These are phyloP conservation scores for Tetracladium marchalianum DNA, from an alignment of 495 filamentous ascomycete genomes.

Conservation along the genomic window DNA sequence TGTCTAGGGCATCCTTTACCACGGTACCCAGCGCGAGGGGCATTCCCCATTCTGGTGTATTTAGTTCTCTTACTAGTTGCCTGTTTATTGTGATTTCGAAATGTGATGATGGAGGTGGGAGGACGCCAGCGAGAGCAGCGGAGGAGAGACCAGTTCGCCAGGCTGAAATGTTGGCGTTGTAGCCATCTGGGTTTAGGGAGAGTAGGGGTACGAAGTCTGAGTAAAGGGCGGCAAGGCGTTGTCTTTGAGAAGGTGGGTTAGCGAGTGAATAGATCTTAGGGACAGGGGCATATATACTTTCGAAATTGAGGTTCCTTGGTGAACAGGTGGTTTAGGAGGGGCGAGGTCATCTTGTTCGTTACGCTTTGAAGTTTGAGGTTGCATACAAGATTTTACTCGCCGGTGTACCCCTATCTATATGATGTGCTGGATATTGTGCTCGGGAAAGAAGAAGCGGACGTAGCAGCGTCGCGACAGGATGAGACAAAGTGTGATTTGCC, in stretches of 20 bases:
- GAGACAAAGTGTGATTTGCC: no score
- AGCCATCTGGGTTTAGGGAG: constrained; percentile 83
- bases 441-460: no score
- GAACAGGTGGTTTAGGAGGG: constrained; percentile 47
- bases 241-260: constrained; percentile 32
- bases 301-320: constrained; percentile 55
- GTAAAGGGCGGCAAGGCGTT: constrained; percentile 84
- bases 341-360: constrained; percentile 39
- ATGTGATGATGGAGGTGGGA: constrained; percentile 34
- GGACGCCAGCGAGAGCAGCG: constrained; percentile 56
- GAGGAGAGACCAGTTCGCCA: constrained; percentile 68
- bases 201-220: constrained; percentile 79
- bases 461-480: no score
- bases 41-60: constrained; percentile 68
- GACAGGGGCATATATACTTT: constrained; percentile 32
- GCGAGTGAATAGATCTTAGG: background rate
- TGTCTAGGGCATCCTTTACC: constrained; percentile 62
- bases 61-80: constrained; percentile 57
- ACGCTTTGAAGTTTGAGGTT: background rate
- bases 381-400: no score
- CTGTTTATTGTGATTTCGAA: constrained; percentile 55
- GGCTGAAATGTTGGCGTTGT: constrained; percentile 70
- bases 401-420: no score
- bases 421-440: no score
- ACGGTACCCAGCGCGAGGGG: constrained; percentile 77